A percentile compares a stretch with the other conserved stretches of the same genome.
phyloP scores from a whole-genome alignment of 2,329 filamentous ascomycete species.

The Cercospora sp. region DNA sequence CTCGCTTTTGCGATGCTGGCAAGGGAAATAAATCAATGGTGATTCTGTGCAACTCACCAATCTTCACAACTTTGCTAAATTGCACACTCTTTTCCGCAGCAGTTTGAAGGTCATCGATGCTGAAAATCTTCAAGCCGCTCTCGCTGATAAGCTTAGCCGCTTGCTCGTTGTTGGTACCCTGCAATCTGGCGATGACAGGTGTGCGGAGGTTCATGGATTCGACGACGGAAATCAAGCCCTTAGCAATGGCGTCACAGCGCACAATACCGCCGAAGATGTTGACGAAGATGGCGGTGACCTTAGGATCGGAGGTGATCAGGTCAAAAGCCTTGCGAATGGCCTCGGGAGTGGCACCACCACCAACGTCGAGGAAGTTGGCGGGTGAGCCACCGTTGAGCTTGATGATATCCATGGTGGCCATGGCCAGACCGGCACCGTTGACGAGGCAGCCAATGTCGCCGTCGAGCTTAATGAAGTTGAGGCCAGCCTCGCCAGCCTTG shows the following conservation, averaged over 20 bases:
- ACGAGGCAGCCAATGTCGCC: conserved; percentile 99
- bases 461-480: conserved; percentile 99
- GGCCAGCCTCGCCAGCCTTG: conserved; percentile 85
- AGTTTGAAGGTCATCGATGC: conserved; percentile 94
- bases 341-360: conserved; percentile 92
- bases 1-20: neutral
- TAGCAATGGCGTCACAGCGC: conserved; percentile 93
- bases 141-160: conserved; percentile 93
- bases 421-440: conserved; percentile 97
- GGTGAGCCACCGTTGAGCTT: conserved; percentile 96
- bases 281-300: conserved; percentile 98
- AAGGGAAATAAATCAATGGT: conserved; percentile 3
- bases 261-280: conserved; percentile 99
- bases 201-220: conserved; percentile 93
- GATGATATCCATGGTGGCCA: conserved; percentile 99
- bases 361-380: conserved; percentile 98
- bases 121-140: conserved; percentile 98
- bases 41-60: conserved; percentile 63
- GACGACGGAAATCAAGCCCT: conserved; percentile 92
- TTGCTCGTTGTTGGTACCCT: conserved; percentile 97
- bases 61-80: conserved; percentile 98
- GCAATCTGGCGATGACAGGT: conserved; percentile 93
- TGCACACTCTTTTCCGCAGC: conserved; percentile 98
- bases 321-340: conserved; percentile 98
- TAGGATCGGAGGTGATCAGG: conserved; percentile 96